Percentiles rank a stretch among this genome's conserved stretches.
Evolutionary conservation across 129 eudicot genomes (phyloP).

Genomic region (Apium graveolens): DNA sequence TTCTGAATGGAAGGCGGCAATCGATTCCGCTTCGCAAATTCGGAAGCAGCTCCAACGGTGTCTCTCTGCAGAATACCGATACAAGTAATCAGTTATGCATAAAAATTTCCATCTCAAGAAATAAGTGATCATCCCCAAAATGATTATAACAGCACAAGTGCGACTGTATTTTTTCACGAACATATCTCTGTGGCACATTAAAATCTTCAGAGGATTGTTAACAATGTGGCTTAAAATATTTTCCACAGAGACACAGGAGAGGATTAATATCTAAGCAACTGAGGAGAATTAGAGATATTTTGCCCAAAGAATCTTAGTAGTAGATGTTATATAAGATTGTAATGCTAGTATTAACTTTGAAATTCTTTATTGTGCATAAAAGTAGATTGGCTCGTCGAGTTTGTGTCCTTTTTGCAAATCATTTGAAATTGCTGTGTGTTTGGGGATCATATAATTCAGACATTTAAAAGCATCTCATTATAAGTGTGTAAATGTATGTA

Average conservation of each 20-base stretch:
- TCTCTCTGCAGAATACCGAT: conserved; percentile 54
- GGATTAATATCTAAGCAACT: neutral
- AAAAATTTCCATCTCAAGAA: conserved; percentile 14
- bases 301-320: neutral
- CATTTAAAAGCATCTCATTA: neutral
- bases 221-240: neutral
- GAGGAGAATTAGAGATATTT: neutral
- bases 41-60: conserved; percentile 60
- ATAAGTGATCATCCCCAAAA: neutral
- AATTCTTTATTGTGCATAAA: neutral
- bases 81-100: neutral
- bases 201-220: neutral
- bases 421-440: neutral
- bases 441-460: neutral
- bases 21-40: conserved; percentile 63
- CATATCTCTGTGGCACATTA: neutral
- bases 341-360: neutral
- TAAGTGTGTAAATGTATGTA: neutral
- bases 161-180: neutral
- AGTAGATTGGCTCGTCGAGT: neutral
- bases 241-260: neutral
- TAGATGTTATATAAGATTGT: neutral
- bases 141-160: neutral
- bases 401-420: neutral
- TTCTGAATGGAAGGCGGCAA: conserved; percentile 60